A percentile compares a stretch with the other conserved stretches of the same genome.
phyloP scores from a whole-genome alignment of 2,329 filamentous ascomycete genomes.

The Colletotrichum filicis region DNA sequence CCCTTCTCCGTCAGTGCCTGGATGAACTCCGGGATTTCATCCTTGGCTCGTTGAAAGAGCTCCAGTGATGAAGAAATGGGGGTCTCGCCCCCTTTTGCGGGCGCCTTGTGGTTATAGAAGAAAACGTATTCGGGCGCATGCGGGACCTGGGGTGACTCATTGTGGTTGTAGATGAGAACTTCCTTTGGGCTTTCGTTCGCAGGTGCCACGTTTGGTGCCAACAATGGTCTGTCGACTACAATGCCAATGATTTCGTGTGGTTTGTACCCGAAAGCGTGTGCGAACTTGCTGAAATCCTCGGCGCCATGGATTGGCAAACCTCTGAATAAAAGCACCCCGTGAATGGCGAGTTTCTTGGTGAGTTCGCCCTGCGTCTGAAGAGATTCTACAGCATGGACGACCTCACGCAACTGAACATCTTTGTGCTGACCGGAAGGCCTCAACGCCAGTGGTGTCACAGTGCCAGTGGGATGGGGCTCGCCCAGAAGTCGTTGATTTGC shows the following conservation, averaged over 20 bases:
- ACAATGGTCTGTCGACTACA: constrained; percentile 54
- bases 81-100: constrained; percentile 50
- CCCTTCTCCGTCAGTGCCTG: constrained; percentile 54
- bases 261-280: constrained; percentile 55
- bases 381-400: not conserved
- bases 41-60: constrained; percentile 54
- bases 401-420: not conserved
- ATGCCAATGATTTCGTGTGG: constrained; percentile 64
- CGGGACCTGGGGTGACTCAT: constrained; percentile 61
- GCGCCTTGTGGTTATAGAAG: constrained; percentile 55
- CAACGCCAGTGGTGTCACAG: not conserved
- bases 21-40: constrained; percentile 59
- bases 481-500: constrained; percentile 4
- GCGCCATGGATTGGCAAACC: constrained; percentile 56
- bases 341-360: constrained; percentile 53
- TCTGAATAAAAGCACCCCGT: constrained; percentile 59
- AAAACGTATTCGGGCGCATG: constrained; percentile 63
- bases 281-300: constrained; percentile 58
- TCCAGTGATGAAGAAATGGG: constrained; percentile 61
- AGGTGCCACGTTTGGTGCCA: constrained; percentile 39
- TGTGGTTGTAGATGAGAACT: constrained; percentile 61
- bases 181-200: constrained; percentile 61
- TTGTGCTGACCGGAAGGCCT: not conserved
- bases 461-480: not conserved
- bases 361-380: constrained; percentile 36